These are phyloP conservation scores for Botryotinia narcissicola DNA, from an alignment of 2,329 filamentous ascomycete genomes.

Conservation along the genomic window DNA sequence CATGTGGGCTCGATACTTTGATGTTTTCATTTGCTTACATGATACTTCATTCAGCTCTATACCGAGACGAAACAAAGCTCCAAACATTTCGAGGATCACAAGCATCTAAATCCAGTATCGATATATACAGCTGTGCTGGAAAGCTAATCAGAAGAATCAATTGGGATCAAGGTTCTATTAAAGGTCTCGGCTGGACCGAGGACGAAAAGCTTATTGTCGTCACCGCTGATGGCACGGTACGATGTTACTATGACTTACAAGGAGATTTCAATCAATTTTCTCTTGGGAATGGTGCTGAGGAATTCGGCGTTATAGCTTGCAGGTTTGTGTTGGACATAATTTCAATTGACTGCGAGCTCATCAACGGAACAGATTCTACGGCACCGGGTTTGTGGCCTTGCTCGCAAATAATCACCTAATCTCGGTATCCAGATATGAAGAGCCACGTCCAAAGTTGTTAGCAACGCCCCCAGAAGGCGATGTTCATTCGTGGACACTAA, in stretches of 20 bases:
- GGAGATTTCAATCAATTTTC: constrained; percentile 95
- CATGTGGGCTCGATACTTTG: neutral
- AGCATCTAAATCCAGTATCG: constrained; percentile 77
- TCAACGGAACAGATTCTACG: constrained; percentile 64
- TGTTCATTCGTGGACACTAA: constrained; percentile 84
- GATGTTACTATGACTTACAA: constrained; percentile 85
- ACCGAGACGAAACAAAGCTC: constrained; percentile 83
- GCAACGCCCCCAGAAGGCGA: constrained; percentile 73
- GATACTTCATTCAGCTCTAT: constrained; percentile 61
- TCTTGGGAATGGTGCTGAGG: constrained; percentile 83
- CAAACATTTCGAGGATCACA: constrained; percentile 72
- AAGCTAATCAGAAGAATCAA: constrained; percentile 81
- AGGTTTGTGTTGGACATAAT: constrained; percentile 42
- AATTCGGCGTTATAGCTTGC: constrained; percentile 83
- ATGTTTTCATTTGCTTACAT: constrained; percentile 1
- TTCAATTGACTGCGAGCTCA: constrained; percentile 8
- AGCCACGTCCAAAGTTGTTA: constrained; percentile 82
- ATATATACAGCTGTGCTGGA: constrained; percentile 90
- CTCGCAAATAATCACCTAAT: constrained; percentile 85
- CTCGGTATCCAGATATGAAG: constrained; percentile 83
- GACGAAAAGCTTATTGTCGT: constrained; percentile 89
- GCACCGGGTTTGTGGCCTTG: constrained; percentile 86
- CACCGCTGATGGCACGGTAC: constrained; percentile 83
- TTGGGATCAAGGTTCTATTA: constrained; percentile 88
- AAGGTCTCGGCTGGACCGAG: constrained; percentile 92